These are phyloP conservation scores for Aspergillus persii DNA, from an alignment of 2,329 filamentous ascomycete species.

Conservation along the genomic window DNA sequence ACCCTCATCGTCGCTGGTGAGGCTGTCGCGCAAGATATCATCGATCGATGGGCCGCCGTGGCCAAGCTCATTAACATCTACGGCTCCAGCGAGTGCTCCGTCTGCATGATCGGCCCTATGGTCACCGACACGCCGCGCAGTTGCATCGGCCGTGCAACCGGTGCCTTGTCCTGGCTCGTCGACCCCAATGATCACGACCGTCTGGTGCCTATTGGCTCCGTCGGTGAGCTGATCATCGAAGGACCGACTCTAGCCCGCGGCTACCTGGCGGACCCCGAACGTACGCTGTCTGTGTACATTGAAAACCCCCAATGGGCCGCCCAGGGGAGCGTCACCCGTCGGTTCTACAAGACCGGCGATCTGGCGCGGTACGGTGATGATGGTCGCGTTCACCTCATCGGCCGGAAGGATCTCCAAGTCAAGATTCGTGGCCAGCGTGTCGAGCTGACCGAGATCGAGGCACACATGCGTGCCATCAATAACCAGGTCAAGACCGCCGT, in stretches of 20 bases:
- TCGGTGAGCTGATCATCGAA: slow-evolving; percentile 36
- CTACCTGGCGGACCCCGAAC: slow-evolving; percentile 36
- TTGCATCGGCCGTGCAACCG: slow-evolving; percentile 22
- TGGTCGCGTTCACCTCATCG: slow-evolving; percentile 35
- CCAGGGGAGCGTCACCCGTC: slow-evolving; percentile 10
- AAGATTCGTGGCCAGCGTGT: slow-evolving; percentile 62
- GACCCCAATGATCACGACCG: slow-evolving; percentile 27
- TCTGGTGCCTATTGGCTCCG: slow-evolving; percentile 35
- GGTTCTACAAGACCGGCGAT: slow-evolving; percentile 31
- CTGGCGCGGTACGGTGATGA: slow-evolving; percentile 25
- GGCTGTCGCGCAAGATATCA: slow-evolving; percentile 19
- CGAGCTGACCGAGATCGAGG: slow-evolving; percentile 51
- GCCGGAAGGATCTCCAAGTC: slow-evolving; percentile 59
- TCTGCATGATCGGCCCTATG: slow-evolving; percentile 15
- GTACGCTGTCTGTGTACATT: slow-evolving; percentile 24
- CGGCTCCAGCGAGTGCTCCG: slow-evolving; percentile 31
- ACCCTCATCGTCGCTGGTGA: slow-evolving; percentile 34
- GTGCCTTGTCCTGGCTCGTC: slow-evolving; percentile 25
- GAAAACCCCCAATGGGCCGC: slow-evolving; percentile 25
- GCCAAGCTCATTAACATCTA: slow-evolving; percentile 40
- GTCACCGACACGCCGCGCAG: slow-evolving; percentile 6
- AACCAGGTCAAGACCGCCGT: slow-evolving; percentile 46
- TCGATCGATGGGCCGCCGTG: slow-evolving; percentile 22
- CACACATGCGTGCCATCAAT: slow-evolving; percentile 30
- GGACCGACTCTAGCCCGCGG: slow-evolving; percentile 42